Evolutionary conservation across 495 filamentous ascomycete species (phyloP), one percentile per base, ranked within the genome.

Genomic region (Penicillium lividum): DNA sequence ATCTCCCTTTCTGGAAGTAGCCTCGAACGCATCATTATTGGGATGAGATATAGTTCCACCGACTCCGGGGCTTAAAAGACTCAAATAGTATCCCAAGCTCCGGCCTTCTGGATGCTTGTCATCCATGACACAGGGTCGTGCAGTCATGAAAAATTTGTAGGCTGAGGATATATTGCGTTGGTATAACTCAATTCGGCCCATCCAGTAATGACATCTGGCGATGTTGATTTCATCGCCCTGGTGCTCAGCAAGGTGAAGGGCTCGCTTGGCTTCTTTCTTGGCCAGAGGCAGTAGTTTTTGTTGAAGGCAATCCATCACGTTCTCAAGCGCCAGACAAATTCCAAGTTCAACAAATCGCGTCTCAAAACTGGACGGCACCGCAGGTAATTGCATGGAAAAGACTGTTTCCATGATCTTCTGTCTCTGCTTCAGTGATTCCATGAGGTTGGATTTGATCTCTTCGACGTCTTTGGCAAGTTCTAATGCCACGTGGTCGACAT

Each of bases 171-270:
- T 11, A 15, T 57, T 57, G 7, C 29, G 8, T 31, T 25, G 40
- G 22, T 61, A 30, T 13, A 61, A 48, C 38, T 61, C 48, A 16
- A 61, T 49, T 4, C 58, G 53, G 13, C 58, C 58, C 48, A 61
- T 42, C 58, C 58, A 61, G 49, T 61, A 61, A 22, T 43, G 28
- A 15, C 58, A 56, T 16, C 58, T 54, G 11, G 53, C 53, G 18
- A 56, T 16, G 0, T 13, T 30, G 13, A 46, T n/a, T 33, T 44
- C 40, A 5, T 55, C 28, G 8, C 51, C 31, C 7, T 31, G 27
- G 4, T 15, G n/a, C 9, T 46, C 28, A 7, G 58, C 52, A 13
- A 51, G 2, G 5, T 22, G 25, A 0, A 60, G 28, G 29, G 52
- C 52, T 25, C 18, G 22, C 6, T 38, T 7, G n/a, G 45, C 45